Evolutionary conservation across 2,329 filamentous ascomycete species (phyloP).

Genomic region (Colletotrichum musicola): DNA sequence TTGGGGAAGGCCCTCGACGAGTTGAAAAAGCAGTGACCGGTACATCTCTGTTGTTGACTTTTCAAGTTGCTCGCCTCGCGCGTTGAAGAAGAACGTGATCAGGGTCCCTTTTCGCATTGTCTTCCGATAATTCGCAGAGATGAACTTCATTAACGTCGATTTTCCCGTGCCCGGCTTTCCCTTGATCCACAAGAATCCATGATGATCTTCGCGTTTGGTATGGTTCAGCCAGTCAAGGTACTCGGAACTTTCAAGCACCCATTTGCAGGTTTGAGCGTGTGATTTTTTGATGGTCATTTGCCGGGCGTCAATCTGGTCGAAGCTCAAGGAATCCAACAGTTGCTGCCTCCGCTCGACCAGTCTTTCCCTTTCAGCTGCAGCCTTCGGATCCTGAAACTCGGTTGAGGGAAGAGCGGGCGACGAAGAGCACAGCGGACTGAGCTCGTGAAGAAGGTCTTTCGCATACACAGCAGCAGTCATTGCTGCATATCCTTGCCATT

Average conservation of each 20-base stretch:
- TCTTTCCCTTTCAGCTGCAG: not conserved
- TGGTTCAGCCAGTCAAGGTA: slow-evolving; percentile 54
- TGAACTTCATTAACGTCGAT: slow-evolving; percentile 61
- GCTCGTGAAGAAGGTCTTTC: slow-evolving; percentile 38
- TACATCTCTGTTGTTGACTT: slow-evolving; percentile 62
- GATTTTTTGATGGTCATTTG: slow-evolving; percentile 52
- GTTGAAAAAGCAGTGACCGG: slow-evolving; percentile 60
- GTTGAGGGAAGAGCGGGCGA: not conserved
- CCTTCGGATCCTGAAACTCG: not conserved
- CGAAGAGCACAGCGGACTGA: too few relatives aligned
- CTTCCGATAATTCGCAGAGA: slow-evolving; percentile 12
- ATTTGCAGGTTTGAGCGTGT: slow-evolving; percentile 54
- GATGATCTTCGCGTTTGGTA: slow-evolving; percentile 44
- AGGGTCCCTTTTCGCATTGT: slow-evolving; percentile 41
- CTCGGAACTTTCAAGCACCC: slow-evolving; percentile 51
- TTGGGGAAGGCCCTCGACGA: slow-evolving; percentile 51
- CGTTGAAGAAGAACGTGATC: slow-evolving; percentile 64
- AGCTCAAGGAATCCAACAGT: slow-evolving; percentile 50
- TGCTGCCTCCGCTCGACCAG: not conserved
- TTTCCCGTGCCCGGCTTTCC: slow-evolving; percentile 61
- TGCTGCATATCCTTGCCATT: slow-evolving; percentile 53
- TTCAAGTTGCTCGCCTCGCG: slow-evolving; percentile 57
- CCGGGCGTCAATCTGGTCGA: slow-evolving; percentile 54
- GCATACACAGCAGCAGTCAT: slow-evolving; percentile 47
- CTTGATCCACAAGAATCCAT: slow-evolving; percentile 61